A percentile compares a stretch with the other conserved stretches of the same genome.
phyloP scores from a whole-genome alignment of 106 monocot species.

The Dendrobium chrysotoxum region DNA sequence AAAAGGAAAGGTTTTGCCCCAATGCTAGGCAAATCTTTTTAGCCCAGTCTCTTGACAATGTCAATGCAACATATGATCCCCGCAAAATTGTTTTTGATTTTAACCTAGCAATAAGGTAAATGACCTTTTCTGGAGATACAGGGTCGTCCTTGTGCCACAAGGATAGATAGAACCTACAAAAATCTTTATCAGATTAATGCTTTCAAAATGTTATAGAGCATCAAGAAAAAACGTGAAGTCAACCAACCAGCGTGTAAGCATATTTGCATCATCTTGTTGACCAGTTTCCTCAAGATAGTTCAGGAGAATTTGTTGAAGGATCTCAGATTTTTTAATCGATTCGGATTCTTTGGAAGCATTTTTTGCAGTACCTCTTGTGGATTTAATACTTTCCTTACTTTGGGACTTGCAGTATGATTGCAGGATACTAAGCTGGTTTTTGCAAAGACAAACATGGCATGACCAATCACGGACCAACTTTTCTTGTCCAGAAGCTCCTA shows the following conservation, averaged over 20 bases:
- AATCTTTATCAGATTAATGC: constrained; percentile 5
- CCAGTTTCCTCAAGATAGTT: constrained; percentile 73
- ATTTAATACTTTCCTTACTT: constrained; percentile 34
- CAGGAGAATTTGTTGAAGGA: constrained; percentile 84
- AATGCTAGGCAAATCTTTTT: constrained; percentile 77
- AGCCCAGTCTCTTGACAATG: constrained; percentile 67
- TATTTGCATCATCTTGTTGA: constrained; percentile 57
- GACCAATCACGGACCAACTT: constrained; percentile 57
- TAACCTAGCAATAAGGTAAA: constrained; percentile 71
- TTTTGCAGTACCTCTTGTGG: constrained; percentile 11
- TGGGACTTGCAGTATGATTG: constrained; percentile 55
- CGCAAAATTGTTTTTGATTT: constrained; percentile 75
- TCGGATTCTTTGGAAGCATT: constrained; percentile 17
- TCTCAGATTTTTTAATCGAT: constrained; percentile 33
- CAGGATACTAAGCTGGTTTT: constrained; percentile 62
- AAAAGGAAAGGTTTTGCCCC: constrained; percentile 87
- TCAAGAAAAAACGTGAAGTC: neutral
- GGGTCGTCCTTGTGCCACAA: constrained; percentile 85
- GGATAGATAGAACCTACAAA: constrained; percentile 91
- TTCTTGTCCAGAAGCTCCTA: constrained; percentile 55
- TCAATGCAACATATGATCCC: constrained; percentile 40
- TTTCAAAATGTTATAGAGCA: constrained; percentile 4
- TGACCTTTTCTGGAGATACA: constrained; percentile 46
- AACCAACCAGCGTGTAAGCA: constrained; percentile 84
- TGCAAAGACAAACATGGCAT: constrained; percentile 76